Percentiles rank a stretch among this genome's conserved stretches.
These are phyloP conservation scores for Saccharomycopsis guyanensis DNA, from an alignment of 805 yeast genomes.

Conservation along the genomic window DNA sequence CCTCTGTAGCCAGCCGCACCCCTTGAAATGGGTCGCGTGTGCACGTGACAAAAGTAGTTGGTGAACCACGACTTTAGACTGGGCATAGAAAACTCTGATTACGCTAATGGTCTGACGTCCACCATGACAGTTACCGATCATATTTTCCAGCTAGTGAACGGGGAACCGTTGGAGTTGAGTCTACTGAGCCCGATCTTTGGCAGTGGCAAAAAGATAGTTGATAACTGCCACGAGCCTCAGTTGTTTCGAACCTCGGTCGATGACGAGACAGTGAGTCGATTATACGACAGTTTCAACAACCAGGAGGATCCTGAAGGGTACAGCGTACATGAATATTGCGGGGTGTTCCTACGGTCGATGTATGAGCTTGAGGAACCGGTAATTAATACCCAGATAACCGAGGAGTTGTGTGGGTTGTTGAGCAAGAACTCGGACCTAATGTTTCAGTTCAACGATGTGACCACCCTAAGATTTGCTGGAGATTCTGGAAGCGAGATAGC, in stretches of 20 bases:
- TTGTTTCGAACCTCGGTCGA: neutral
- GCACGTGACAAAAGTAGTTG: too few relatives aligned
- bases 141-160: neutral
- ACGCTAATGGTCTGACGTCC: too few relatives aligned
- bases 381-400: constrained; percentile 5
- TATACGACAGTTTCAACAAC: neutral
- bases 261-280: neutral
- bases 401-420: constrained; percentile 7
- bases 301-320: neutral
- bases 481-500: neutral
- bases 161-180: neutral
- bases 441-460: neutral
- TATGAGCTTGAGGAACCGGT: constrained; percentile 11
- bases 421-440: constrained; percentile 2
- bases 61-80: too few relatives aligned
- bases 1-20: too few relatives aligned
- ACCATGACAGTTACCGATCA: neutral
- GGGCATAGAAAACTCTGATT: too few relatives aligned
- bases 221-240: neutral
- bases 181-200: neutral
- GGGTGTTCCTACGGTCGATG: constrained; percentile 9
- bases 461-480: neutral
- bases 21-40: too few relatives aligned
- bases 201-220: neutral
- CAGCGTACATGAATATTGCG: constrained; percentile 10